These are phyloP conservation scores for Dimocarpus longan DNA, from an alignment of 345 rosid species.

Conservation along the genomic window DNA sequence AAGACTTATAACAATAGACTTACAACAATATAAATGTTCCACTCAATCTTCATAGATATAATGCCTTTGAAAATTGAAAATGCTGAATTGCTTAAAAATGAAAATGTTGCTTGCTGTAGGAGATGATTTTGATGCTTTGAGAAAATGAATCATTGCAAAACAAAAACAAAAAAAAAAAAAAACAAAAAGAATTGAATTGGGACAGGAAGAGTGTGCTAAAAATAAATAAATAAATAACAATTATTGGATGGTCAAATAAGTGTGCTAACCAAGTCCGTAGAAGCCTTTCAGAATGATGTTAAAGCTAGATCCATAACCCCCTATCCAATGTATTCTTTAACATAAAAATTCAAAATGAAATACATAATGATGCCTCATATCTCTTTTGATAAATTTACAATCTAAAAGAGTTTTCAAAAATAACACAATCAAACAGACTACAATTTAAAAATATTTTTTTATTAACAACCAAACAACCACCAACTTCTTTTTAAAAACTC, in stretches of 20 bases:
- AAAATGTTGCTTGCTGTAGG: constrained; percentile 50
- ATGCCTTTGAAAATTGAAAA: neutral
- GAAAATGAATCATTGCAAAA: constrained; percentile 62
- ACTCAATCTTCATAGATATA: neutral
- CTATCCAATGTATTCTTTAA: no score
- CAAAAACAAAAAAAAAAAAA: constrained; percentile 17
- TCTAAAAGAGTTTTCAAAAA: no score
- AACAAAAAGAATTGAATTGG: constrained; percentile 26
- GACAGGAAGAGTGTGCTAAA: constrained; percentile 65
- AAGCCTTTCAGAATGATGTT: constrained; percentile 76
- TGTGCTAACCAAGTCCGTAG: constrained; percentile 67
- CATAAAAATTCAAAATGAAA: no score
- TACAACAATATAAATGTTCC: neutral
- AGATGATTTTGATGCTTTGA: constrained; percentile 86
- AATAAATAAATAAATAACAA: constrained; percentile 60
- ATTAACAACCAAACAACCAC: no score
- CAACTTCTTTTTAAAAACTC: no score
- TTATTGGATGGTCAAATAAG: constrained; percentile 66
- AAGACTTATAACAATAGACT: no score
- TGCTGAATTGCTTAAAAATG: constrained; percentile 12
- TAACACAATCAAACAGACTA: no score
- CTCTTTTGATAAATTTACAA: no score
- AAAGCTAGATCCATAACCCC: constrained; percentile 26
- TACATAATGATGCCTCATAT: no score
- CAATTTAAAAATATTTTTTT: no score